phyloP scores from a whole-genome alignment of 2,329 filamentous ascomycete genomes.

The Boeremia exigua region DNA sequence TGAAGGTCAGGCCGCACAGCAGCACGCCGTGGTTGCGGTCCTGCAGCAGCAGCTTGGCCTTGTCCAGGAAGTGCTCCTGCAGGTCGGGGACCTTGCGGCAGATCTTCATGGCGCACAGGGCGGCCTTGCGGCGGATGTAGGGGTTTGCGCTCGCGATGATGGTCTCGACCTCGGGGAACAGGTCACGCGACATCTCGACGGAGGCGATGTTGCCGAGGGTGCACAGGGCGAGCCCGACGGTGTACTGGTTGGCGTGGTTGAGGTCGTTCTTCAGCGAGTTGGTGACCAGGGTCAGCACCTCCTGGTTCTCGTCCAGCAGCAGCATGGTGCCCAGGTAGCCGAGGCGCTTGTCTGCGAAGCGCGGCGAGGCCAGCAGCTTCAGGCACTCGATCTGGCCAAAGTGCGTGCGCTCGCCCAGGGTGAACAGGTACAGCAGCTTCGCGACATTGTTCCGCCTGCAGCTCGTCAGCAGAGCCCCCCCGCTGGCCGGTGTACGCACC shows the following conservation, averaged over 20 bases:
- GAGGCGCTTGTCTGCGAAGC: constrained; percentile 95
- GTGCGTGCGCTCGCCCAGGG: constrained; percentile 93
- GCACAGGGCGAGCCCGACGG: constrained; percentile 93
- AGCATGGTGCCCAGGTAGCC: constrained; percentile 97
- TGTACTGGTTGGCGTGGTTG: constrained; percentile 97
- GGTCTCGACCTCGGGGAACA: constrained; percentile 94
- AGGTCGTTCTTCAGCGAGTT: constrained; percentile 98
- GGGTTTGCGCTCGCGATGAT: constrained; percentile 92
- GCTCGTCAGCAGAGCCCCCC: constrained; percentile 29
- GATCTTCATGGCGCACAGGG: constrained; percentile 98
- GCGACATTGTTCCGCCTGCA: constrained; percentile 96
- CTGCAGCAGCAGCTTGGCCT: constrained; percentile 83
- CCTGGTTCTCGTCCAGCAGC: constrained; percentile 96
- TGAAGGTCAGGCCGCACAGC: constrained; percentile 88
- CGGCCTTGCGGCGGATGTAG: constrained; percentile 97
- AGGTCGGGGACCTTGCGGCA: constrained; percentile 97
- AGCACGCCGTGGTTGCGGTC: constrained; percentile 97
- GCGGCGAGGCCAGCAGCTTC: constrained; percentile 93
- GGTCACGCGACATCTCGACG: constrained; percentile 95
- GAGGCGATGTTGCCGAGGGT: constrained; percentile 98
- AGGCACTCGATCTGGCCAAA: constrained; percentile 99
- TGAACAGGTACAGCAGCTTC: constrained; percentile 97
- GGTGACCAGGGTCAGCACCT: constrained; percentile 94
- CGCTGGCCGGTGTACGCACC: no score
- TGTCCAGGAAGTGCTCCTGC: constrained; percentile 96